Evolutionary conservation across 225 moss, liverwort and hornwort genomes (phyloP).

Genomic region (Lunularia cruciata): DNA sequence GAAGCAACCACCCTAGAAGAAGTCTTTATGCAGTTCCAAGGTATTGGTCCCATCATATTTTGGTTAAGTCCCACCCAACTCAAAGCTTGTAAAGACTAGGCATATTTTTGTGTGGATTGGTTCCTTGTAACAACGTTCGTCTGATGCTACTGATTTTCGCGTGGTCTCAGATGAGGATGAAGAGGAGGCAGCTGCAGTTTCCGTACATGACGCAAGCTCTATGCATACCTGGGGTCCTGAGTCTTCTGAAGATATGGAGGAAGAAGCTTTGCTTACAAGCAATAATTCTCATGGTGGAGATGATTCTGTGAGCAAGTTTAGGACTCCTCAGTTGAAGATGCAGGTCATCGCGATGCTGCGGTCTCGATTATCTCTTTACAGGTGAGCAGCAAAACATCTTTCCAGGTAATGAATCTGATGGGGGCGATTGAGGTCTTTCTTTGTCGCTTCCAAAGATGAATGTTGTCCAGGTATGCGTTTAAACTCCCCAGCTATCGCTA

Average conservation of each 20-base stretch:
- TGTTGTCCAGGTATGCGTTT: too few species aligned
- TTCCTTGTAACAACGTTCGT: not conserved
- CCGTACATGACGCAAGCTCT: slow-evolving; percentile 48
- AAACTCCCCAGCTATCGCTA: too few species aligned
- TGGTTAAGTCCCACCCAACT: slow-evolving; percentile 1
- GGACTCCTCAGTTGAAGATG: slow-evolving; percentile 46
- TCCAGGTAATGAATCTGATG: not conserved
- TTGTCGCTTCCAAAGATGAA: too few species aligned
- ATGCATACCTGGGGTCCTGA: slow-evolving; percentile 54
- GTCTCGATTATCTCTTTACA: slow-evolving; percentile 66
- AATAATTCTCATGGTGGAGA: slow-evolving; percentile 71
- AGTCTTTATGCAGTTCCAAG: slow-evolving; percentile 93
- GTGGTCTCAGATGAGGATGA: slow-evolving; percentile 75
- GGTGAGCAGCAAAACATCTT: slow-evolving; percentile 33
- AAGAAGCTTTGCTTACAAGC: slow-evolving; percentile 70
- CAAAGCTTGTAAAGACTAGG: slow-evolving; percentile 1
- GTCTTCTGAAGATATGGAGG: slow-evolving; percentile 65
- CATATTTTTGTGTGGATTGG: not conserved
- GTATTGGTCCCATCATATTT: slow-evolving; percentile 36
- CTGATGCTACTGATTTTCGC: too few species aligned
- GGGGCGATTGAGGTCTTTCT: not conserved
- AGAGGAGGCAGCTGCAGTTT: slow-evolving; percentile 66
- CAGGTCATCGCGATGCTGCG: slow-evolving; percentile 62
- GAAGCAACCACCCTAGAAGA: slow-evolving; percentile 93
- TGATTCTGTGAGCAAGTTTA: slow-evolving; percentile 57